Evolutionary conservation across 495 filamentous ascomycete species (phyloP), one percentile per base, ranked within the genome.

Genomic region (Daldinia vernicosa): DNA sequence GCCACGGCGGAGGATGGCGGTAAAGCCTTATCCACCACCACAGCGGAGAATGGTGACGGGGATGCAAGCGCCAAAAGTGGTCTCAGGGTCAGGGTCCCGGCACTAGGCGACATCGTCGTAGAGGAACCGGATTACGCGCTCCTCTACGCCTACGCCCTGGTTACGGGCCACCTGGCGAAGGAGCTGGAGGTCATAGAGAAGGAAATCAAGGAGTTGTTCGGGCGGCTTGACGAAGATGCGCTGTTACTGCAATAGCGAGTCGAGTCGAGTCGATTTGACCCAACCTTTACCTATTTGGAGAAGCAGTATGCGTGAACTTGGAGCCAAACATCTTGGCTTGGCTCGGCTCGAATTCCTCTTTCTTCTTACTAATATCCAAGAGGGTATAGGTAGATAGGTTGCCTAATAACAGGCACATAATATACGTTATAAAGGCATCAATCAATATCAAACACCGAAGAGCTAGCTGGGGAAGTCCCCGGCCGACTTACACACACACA

Each of bases 131-230:
- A 88, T 61, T 87, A 83, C 69, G 85, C 84, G 53, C 74, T 88
- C 59, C 74, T 88, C 5, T 87, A 86, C 67, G 82, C 82, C 26
- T 84, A 86, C 79, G 88, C 88, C 1, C 82, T 92, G 24, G 89
- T 92, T 24, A 91, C 89, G 12, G 86, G 85, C 17, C 89, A 91
- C 76, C 80, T 93, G 1, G 84, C 89, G 3, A 84, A 89, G 47
- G 89, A 96, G 80, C 89, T 97, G 75, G 86, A 84, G 62, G 82
- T 81, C 4, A 80, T 94, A 22, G 89, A 92, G 69, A 84, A 84
- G 62, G 87, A 92, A 77, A 87, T 97, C 57, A 84, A 89, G 69
- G 81, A 82, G 15, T 69, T 95, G 61, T 97, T 93, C 83, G 94
- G 94, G 0, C 86, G 91, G 40, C 74, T 97, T 56, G 83, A 90